phyloP scores from a whole-genome alignment of 164 flowering plant genomes.

The Echeveria elegans region DNA sequence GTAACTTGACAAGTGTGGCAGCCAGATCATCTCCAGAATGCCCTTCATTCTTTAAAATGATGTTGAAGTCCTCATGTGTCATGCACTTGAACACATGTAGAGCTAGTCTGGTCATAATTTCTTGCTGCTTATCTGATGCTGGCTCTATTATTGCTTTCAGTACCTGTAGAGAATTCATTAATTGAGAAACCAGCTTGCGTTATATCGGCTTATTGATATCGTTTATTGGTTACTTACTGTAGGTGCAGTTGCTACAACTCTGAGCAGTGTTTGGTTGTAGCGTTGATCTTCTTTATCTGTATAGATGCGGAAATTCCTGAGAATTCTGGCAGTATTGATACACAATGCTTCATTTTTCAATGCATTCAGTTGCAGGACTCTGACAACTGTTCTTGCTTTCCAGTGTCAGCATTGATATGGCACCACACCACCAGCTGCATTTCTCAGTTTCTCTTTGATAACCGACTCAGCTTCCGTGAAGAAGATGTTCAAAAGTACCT shows the following conservation, averaged over 20 bases:
- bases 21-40: conserved; percentile 39
- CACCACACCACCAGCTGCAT: no score
- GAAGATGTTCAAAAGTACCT: conserved; percentile 51
- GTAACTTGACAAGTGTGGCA: conserved; percentile 32
- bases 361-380: conserved; percentile 38
- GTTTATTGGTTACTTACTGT: conserved; percentile 56
- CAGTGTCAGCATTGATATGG: no score
- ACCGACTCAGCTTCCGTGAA: no score
- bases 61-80: conserved; percentile 34
- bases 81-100: conserved; percentile 54
- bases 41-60: conserved; percentile 30
- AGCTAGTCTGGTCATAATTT: conserved; percentile 80
- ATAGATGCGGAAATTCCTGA: conserved; percentile 59
- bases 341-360: conserved; percentile 41
- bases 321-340: conserved; percentile 65
- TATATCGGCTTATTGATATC: background rate
- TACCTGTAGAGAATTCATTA: conserved; percentile 32
- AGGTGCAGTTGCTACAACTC: conserved; percentile 45
- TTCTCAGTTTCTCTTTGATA: no score
- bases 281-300: conserved; percentile 26
- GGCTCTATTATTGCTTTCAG: conserved; percentile 39
- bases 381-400: no score
- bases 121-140: conserved; percentile 70
- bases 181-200: background rate
- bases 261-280: conserved; percentile 22